These are phyloP conservation scores for Hyphopichia pseudoburtonii DNA, from an alignment of 1,139 yeast genomes.

Conservation along the genomic window DNA sequence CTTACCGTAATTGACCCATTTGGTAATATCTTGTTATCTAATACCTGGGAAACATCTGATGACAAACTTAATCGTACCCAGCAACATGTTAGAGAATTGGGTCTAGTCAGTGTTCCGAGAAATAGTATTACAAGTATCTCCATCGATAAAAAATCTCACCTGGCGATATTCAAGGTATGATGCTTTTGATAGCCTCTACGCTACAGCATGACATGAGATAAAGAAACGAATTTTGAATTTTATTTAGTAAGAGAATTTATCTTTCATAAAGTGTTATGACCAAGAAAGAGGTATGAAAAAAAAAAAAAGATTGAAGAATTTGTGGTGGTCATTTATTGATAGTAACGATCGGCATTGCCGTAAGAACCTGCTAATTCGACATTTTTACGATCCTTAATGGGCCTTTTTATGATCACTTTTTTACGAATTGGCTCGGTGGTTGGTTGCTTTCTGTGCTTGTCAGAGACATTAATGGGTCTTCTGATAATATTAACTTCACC, in stretches of 20 bases:
- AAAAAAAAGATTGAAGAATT: too few relatives aligned
- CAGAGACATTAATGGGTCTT: conserved; percentile 22
- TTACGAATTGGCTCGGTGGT: conserved; percentile 14
- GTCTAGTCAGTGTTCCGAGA: conserved; percentile 47
- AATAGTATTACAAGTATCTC: conserved; percentile 26
- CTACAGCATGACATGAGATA: too few relatives aligned
- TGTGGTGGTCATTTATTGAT: too few relatives aligned
- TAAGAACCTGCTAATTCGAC: too few relatives aligned
- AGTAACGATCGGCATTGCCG: too few relatives aligned
- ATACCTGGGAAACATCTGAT: conserved; percentile 33
- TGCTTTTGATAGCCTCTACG: too few relatives aligned
- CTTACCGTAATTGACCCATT: conserved; percentile 47
- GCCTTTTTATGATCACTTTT: conserved; percentile 15
- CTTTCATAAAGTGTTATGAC: too few relatives aligned
- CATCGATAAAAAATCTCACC: conserved; percentile 23
- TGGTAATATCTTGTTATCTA: conserved; percentile 41
- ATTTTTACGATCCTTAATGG: too few relatives aligned
- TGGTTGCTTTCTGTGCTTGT: conserved; percentile 13
- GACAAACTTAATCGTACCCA: conserved; percentile 24
- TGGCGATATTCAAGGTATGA: conserved; percentile 9
- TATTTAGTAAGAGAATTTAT: too few relatives aligned
- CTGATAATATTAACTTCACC: conserved; percentile 22
- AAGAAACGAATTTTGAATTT: too few relatives aligned
- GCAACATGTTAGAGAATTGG: conserved; percentile 36
- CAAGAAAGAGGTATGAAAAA: too few relatives aligned